Conservation (phyloP, 2,329 filamentous ascomycete species). For the Botrytis fabae region DNA sequence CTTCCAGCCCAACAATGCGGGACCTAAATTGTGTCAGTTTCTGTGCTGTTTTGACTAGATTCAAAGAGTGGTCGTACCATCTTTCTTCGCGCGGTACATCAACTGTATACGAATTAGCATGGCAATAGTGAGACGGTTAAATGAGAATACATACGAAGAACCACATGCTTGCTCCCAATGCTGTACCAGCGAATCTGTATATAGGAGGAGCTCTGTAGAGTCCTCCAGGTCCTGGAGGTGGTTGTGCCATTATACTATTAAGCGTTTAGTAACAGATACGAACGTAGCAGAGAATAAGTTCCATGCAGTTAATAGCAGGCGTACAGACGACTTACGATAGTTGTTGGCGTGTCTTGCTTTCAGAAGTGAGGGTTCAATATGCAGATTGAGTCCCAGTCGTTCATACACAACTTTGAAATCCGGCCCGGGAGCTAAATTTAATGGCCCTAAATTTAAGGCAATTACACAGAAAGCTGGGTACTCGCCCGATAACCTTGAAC, state of each 20-base stretch:
- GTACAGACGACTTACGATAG: neutral
- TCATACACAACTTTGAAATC: neutral
- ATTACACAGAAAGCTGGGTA: neutral
- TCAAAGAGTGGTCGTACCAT: constrained; percentile 55
- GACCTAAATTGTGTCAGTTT: constrained; percentile 47
- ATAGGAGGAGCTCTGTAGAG: constrained; percentile 54
- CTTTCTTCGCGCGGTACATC: constrained; percentile 95
- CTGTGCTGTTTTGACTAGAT: neutral
- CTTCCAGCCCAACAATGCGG: constrained; percentile 86
- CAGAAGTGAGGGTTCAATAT: constrained; percentile 1
- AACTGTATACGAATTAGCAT: constrained; percentile 55
- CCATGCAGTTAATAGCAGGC: too few relatives aligned
- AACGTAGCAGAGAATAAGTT: neutral
- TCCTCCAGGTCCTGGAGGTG: constrained; percentile 52
- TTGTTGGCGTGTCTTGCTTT: neutral
- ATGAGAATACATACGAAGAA: constrained; percentile 74
- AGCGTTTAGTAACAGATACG: neutral
- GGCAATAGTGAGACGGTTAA: neutral
- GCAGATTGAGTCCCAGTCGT: neutral
- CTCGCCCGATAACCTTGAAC: constrained; percentile 1
- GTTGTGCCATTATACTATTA: constrained; percentile 50
- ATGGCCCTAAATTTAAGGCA: neutral
- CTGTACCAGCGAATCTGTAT: constrained; percentile 84
- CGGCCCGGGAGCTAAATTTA: neutral
- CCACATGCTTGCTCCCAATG: constrained; percentile 95